Conservation (phyloP, 208 protist genomes). For the Acanthamoeba lenticulata region DNA sequence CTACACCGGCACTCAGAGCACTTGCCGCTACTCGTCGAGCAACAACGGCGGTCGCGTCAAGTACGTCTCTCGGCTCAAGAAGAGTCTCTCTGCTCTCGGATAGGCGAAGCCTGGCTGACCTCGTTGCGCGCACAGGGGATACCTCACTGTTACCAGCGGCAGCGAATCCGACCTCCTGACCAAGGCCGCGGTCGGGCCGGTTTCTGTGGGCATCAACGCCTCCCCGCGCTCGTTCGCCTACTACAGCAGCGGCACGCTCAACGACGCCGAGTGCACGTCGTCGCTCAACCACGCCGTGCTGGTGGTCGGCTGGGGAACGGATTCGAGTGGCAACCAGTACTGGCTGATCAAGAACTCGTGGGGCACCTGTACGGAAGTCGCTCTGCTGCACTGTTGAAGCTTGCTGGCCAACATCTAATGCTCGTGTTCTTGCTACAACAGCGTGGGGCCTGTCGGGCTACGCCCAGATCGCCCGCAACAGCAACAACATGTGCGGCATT, state of each 20-base stretch:
- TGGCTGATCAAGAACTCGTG: conserved; percentile 93
- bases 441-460: conserved; percentile 90
- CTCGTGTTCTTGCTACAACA: neutral
- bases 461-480: conserved; percentile 84
- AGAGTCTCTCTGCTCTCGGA: neutral
- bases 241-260: conserved; percentile 89
- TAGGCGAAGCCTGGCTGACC: neutral
- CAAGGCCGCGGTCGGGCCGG: conserved; percentile 82
- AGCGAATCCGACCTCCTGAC: conserved; percentile 84
- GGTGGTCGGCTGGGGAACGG: conserved; percentile 88
- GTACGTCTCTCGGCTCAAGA: neutral
- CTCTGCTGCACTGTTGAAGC: neutral
- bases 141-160: conserved; percentile 83
- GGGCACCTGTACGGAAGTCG: conserved; percentile 73
- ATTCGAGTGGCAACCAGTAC: conserved; percentile 76
- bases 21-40: neutral
- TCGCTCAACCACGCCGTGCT: conserved; percentile 91
- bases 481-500: conserved; percentile 75
- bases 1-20: neutral
- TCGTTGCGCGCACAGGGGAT: conserved; percentile 74
- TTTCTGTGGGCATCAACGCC: conserved; percentile 94
- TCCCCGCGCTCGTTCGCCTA: conserved; percentile 83
- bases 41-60: conserved; percentile 88
- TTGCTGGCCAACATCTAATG: neutral
- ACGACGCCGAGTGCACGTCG: conserved; percentile 82